Conservation (phyloP, 306 rosid genomes). For the Inga oerstediana region DNA sequence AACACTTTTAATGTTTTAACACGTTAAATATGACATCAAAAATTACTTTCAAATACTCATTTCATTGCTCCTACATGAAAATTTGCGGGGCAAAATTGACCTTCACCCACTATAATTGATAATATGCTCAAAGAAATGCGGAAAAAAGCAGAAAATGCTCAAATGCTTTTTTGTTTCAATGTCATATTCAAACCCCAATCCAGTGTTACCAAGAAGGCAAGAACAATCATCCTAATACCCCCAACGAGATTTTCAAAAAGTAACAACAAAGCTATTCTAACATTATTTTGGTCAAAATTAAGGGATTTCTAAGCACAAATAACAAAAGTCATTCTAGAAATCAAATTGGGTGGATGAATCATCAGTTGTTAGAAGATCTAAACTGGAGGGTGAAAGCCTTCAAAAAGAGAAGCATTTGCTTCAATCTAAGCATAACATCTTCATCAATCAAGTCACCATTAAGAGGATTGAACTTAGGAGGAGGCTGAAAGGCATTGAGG, state of each 20-base stretch:
- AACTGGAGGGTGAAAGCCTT: constrained; percentile 44
- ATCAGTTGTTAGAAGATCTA: neutral
- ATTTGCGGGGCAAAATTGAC: too few species aligned
- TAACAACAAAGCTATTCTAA: neutral
- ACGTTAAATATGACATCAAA: too few species aligned
- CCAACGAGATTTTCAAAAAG: neutral
- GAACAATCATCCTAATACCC: neutral
- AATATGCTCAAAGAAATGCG: too few species aligned
- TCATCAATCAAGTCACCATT: constrained; percentile 52
- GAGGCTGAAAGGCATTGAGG: constrained; percentile 49
- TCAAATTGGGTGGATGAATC: neutral
- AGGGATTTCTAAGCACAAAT: neutral
- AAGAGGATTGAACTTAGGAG: constrained; percentile 43
- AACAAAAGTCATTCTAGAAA: neutral
- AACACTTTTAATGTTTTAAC: too few species aligned
- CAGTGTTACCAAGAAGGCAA: neutral
- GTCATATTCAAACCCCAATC: too few species aligned
- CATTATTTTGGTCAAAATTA: neutral
- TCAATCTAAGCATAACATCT: constrained; percentile 33
- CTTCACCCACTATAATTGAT: too few species aligned
- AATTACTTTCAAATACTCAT: too few species aligned
- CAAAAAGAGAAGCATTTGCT: constrained; percentile 46
- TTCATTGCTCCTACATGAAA: too few species aligned
- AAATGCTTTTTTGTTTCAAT: too few species aligned
- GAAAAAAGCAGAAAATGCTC: too few species aligned